These are phyloP conservation scores for Yamadazyma oceani DNA, from an alignment of 1,139 yeast genomes.

Conservation along the genomic window DNA sequence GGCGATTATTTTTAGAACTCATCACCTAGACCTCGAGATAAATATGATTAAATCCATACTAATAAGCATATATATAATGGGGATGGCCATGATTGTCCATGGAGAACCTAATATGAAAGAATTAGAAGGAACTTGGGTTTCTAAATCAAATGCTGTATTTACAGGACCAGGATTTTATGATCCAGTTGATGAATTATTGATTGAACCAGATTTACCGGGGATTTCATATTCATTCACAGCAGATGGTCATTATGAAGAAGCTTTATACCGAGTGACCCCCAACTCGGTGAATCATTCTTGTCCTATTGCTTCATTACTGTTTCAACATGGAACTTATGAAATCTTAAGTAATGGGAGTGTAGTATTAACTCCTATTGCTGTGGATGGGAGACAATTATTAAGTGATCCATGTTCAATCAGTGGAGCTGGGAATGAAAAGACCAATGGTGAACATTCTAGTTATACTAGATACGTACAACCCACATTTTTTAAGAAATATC, in stretches of 20 bases:
- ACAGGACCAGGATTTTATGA: slow-evolving; percentile 97
- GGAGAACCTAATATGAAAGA: slow-evolving; percentile 35
- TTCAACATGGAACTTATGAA: slow-evolving; percentile 85
- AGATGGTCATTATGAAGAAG: slow-evolving; percentile 91
- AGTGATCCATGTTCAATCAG: slow-evolving; percentile 77
- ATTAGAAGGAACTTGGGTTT: slow-evolving; percentile 89
- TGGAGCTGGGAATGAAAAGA: slow-evolving; percentile 21
- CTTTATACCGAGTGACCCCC: slow-evolving; percentile 72
- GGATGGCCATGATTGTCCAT: slow-evolving; percentile 7
- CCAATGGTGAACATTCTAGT: slow-evolving; percentile 35
- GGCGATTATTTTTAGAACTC: no score
- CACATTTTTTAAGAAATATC: slow-evolving; percentile 59
- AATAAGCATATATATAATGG: neutral
- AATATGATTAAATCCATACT: neutral
- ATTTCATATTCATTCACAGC: slow-evolving; percentile 87
- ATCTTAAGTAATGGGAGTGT: slow-evolving; percentile 66
- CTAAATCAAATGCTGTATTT: slow-evolving; percentile 90
- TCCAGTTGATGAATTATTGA: slow-evolving; percentile 89
- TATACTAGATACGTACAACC: slow-evolving; percentile 74
- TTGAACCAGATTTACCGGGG: slow-evolving; percentile 96
- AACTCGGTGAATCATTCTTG: slow-evolving; percentile 78
- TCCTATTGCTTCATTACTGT: slow-evolving; percentile 77
- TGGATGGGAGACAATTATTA: slow-evolving; percentile 90
- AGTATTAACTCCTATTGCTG: slow-evolving; percentile 67
- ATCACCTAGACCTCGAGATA: no score